Base-by-base conservation (phyloP, 495 filamentous ascomycete species). In the Daldinia caldariorum region DNA sequence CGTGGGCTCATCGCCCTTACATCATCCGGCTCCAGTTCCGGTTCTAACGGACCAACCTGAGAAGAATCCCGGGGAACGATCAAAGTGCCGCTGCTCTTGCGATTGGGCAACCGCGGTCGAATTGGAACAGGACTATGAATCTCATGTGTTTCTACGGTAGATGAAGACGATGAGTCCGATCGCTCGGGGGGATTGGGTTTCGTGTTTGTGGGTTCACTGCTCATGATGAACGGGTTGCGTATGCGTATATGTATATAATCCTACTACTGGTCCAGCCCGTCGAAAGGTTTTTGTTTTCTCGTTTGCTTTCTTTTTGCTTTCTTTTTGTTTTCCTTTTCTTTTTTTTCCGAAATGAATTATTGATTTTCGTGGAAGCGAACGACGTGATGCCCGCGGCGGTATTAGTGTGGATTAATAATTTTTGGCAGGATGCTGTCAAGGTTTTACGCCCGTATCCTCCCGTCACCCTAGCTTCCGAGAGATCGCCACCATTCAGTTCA, bases 1-100 rank as follows among this genome's bases (percentile, higher is more conserved):
- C 94, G 87, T 0, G 95, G 95, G 78, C 93, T 97, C 95, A 99
- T 99, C 45, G 93, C 90, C 62, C 94, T 83, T 41, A 94, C 94
- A 77, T 97, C 95, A 77, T 93, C 90, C 2, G 91, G 91, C 18
- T 92, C 93, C 66, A 90, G 86, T 41, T 90, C 84, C 22, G 79
- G 74, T 49, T 87, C 86, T 65, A 89, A 78, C 9, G 90, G 83
- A 72, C 91, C 89, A 56, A 92, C 87, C 59, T 88, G 85, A 10
- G 84, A 83, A 49, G 89, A 88, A 71, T 94, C 90, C 59, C 91
- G 86, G 16, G 91, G 90, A 16, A 94, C 88, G 64, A 96, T 89
- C 69, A 94, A 91, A 34, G 92, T 92, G 66, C 90, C 91, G 73
- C 89, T 92, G 57, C 89, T 89, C 79, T 91, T 92, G 39, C 92